phyloP scores from a whole-genome alignment of 441 rosid genomes.

The Mallotus japonicus region DNA sequence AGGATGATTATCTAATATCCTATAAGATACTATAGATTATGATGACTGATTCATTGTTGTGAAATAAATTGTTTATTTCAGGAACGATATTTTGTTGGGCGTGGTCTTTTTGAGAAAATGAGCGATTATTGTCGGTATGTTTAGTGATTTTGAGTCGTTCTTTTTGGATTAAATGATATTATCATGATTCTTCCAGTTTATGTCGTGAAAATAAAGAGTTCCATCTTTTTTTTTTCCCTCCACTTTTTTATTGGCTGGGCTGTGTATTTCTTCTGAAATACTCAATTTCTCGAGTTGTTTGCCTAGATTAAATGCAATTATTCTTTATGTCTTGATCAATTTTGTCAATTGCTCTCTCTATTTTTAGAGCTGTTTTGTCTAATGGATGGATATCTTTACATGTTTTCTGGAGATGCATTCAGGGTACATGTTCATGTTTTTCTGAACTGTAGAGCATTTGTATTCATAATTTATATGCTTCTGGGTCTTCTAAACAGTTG shows the following conservation, averaged over 20 bases:
- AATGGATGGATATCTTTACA: background rate
- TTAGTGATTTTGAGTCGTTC: background rate
- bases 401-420: background rate
- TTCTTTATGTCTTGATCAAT: background rate
- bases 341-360: too few relatives aligned
- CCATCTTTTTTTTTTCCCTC: background rate
- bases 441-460: background rate
- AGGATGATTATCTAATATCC: conserved; percentile 10
- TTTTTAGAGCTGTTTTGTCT: background rate
- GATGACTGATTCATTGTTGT: conserved; percentile 21
- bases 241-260: background rate
- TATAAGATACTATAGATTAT: background rate
- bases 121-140: conserved; percentile 92
- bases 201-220: background rate
- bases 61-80: conserved; percentile 38
- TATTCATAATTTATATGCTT: background rate
- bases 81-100: conserved; percentile 99
- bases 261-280: background rate
- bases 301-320: background rate
- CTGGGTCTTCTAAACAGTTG: background rate
- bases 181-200: background rate
- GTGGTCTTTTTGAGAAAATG: conserved; percentile 90
- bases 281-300: background rate
- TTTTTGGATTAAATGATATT: background rate
- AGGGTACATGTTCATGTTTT: background rate